These are phyloP conservation scores for Trametopsis cervina DNA, from an alignment of 768 basidiomycete species.

Conservation along the genomic window DNA sequence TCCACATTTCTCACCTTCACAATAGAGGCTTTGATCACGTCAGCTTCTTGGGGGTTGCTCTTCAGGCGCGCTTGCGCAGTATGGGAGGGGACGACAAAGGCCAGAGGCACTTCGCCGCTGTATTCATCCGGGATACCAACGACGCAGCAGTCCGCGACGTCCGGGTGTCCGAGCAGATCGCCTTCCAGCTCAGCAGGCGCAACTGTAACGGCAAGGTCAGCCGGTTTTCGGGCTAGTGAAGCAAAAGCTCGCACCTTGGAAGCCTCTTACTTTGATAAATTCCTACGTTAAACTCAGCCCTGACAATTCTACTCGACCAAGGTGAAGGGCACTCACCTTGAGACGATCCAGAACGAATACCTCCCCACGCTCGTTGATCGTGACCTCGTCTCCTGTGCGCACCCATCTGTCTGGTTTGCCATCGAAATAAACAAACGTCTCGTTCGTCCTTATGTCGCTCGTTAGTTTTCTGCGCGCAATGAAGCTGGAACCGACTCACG, in stretches of 20 bases:
- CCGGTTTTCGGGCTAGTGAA: no score
- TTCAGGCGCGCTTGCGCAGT: slow-evolving; percentile 32
- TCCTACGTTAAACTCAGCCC: slow-evolving; percentile 43
- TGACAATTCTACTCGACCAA: neutral
- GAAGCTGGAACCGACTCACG: slow-evolving; percentile 9
- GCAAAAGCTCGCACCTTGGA: slow-evolving; percentile 26
- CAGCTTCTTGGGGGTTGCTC: slow-evolving; percentile 25
- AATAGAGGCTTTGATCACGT: slow-evolving; percentile 38
- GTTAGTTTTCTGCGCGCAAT: neutral
- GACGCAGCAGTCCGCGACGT: slow-evolving; percentile 34
- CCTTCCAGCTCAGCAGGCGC: slow-evolving; percentile 32
- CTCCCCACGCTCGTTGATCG: slow-evolving; percentile 52
- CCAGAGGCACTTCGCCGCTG: slow-evolving; percentile 68
- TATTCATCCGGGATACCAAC: slow-evolving; percentile 68
- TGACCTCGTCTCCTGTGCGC: slow-evolving; percentile 65
- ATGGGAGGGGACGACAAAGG: slow-evolving; percentile 51
- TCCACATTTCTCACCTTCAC: slow-evolving; percentile 42
- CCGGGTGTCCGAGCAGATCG: slow-evolving; percentile 30
- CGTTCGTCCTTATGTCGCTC: slow-evolving; percentile 45
- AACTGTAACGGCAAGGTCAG: slow-evolving; percentile 17
- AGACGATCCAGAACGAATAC: slow-evolving; percentile 67
- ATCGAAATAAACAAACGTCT: slow-evolving; percentile 40
- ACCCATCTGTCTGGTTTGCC: slow-evolving; percentile 41
- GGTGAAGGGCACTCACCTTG: slow-evolving; percentile 46
- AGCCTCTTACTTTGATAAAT: slow-evolving; percentile 59